Evolutionary conservation across 1,139 yeast species (phyloP).

Genomic region (Protomyces inundatus): DNA sequence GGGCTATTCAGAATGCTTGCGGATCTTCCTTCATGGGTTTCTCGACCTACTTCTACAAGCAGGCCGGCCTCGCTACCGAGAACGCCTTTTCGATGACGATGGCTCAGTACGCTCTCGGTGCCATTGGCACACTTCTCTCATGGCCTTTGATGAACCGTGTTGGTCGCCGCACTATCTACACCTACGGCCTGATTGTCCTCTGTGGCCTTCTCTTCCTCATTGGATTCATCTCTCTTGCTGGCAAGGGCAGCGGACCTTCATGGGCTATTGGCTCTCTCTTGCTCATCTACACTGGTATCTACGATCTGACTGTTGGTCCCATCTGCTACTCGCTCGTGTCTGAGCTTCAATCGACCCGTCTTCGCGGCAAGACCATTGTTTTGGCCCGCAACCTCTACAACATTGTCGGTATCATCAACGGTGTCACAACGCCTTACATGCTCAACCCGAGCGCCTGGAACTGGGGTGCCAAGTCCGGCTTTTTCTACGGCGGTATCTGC

Average conservation of each 20-base stretch:
- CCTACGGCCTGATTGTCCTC: conserved; percentile 34
- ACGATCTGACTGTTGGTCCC: conserved; percentile 56
- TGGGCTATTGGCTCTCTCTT: conserved; percentile 45
- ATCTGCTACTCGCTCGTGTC: conserved; percentile 54
- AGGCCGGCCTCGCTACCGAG: conserved; percentile 48
- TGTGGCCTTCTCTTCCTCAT: conserved; percentile 37
- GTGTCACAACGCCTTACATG: conserved; percentile 55
- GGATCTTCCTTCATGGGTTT: conserved; percentile 46
- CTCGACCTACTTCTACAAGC: conserved; percentile 51
- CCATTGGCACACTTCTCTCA: conserved; percentile 28
- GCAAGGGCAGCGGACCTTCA: conserved; percentile 3
- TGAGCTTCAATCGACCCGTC: conserved; percentile 53
- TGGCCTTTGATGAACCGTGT: conserved; percentile 27
- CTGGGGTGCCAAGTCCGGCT: conserved; percentile 57
- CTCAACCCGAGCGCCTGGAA: conserved; percentile 55
- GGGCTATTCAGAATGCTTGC: conserved; percentile 50
- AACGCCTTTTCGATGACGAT: conserved; percentile 35
- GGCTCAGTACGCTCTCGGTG: conserved; percentile 26
- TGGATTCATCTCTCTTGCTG: conserved; percentile 43
- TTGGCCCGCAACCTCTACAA: conserved; percentile 51
- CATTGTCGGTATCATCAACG: conserved; percentile 44
- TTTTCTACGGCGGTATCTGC: conserved; percentile 53
- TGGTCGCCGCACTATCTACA: conserved; percentile 33
- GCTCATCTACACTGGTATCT: conserved; percentile 46
- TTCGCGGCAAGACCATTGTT: conserved; percentile 55